Evolutionary conservation across 306 rosid species (phyloP), one percentile per base, ranked within the genome.

Genomic region (Morella rubra): DNA sequence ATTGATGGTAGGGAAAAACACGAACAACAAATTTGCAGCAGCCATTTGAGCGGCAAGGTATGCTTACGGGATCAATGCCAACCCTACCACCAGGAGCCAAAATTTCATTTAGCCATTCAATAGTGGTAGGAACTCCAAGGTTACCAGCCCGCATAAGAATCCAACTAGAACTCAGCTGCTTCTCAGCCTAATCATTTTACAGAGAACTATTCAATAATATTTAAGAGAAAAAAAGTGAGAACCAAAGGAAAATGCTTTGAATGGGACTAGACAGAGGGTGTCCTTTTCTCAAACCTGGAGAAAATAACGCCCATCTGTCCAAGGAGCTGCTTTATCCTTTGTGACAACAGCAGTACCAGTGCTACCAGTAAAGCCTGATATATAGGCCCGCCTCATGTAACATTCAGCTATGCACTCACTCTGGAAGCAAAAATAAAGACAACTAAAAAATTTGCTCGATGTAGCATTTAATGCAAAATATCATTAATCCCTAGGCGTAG

Each of bases 231-330:
- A 9, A 20, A 14, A 16, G 4, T 41, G 49, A 32, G 8, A 15
- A 47, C 9, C 8, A 37, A 69, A 49, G 24, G 72, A 27, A 18
- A 44, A 4, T 1, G 7, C 24, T 16, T 5, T 10, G 69, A 24
- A 41, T 22, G n/a, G 56, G 65, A 37, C 51, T 5, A 65, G 58
- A 9, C 13, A 81, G 44, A n/a, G n/a, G n/a, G 47, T 56, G 55
- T 7, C 46, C 54, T 60, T 27, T 53, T 58, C 24, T 12, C 52
- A 73, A 55, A 93, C 98, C 97, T 95, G 98, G 42, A 92, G 98
- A 87, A 95, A 95, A 73, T 95, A 95, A 75, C 98, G 94, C 32
- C 98, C 98, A 75, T 95, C 98, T 0, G 98, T 95, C 98, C 98
- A 95, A 45, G 92, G 91, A 72, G 97, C 98, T 72, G 97, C 97